These are phyloP conservation scores for Pleurotus djamor DNA, from an alignment of 768 basidiomycete genomes.

Conservation along the genomic window DNA sequence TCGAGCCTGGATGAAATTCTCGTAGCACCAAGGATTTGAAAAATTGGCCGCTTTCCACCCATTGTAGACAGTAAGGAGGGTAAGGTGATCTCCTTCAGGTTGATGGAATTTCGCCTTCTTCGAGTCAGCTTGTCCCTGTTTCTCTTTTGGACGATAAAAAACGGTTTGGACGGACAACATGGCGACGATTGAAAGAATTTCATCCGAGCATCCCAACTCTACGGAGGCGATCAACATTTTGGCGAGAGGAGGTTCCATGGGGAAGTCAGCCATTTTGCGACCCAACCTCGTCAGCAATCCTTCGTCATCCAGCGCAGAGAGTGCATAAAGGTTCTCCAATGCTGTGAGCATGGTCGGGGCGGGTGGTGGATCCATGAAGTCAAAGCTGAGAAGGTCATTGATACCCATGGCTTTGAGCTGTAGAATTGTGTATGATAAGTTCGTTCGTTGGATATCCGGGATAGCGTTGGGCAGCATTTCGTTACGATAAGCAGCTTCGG, in stretches of 20 bases:
- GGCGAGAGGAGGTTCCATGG: constrained; percentile 93
- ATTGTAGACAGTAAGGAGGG: constrained; percentile 92
- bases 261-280: constrained; percentile 99
- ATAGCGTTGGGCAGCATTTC: constrained; percentile 98
- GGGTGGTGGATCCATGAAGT: constrained; percentile 99
- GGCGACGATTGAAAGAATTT: constrained; percentile 94
- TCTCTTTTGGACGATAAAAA: constrained; percentile 99
- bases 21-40: constrained; percentile 98
- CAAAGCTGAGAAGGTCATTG: constrained; percentile 96
- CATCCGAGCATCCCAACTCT: constrained; percentile 96
- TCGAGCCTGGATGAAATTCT: constrained; percentile 97
- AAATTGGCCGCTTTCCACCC: constrained; percentile 98
- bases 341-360: constrained; percentile 97
- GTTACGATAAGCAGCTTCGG: constrained; percentile 97
- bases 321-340: constrained; percentile 88
- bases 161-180: constrained; percentile 97
- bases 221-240: constrained; percentile 99
- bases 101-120: constrained; percentile 99
- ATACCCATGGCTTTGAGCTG: constrained; percentile 99
- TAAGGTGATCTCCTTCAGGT: constrained; percentile 95
- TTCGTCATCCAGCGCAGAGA: constrained; percentile 96
- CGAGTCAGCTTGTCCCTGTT: constrained; percentile 98
- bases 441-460: constrained; percentile 96
- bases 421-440: constrained; percentile 88
- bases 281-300: constrained; percentile 92